phyloP scores from a whole-genome alignment of 73 alveolate genomes.

The Stentor roeselii region DNA sequence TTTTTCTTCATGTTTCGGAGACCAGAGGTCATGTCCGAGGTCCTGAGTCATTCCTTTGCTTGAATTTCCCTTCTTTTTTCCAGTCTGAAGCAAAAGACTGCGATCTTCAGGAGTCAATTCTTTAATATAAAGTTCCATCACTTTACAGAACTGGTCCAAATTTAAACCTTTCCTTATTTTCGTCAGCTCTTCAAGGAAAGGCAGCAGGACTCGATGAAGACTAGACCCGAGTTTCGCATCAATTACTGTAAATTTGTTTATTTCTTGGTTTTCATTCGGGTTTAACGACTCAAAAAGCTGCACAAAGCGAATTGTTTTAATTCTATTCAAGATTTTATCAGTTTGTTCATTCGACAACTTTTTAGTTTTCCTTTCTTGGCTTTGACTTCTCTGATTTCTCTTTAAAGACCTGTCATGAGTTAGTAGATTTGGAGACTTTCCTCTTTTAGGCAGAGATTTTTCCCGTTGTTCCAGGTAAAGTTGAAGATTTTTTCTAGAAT shows the following conservation, averaged over 20 bases:
- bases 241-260: background rate
- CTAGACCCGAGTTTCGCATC: background rate
- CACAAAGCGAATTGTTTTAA: background rate
- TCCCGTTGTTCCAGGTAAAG: background rate
- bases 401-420: background rate
- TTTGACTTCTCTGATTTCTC: background rate
- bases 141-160: background rate
- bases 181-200: background rate
- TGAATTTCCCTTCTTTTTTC: background rate
- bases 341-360: background rate
- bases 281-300: background rate
- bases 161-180: background rate
- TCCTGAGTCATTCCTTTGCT: background rate
- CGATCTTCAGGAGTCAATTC: slow-evolving; percentile 4
- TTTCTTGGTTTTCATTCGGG: slow-evolving; percentile 16
- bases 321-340: background rate
- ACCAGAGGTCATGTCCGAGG: background rate
- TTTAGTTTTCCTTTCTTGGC: background rate
- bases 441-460: background rate
- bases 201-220: background rate
- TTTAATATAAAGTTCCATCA: background rate
- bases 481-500: background rate
- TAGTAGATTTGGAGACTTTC: background rate
- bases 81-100: background rate
- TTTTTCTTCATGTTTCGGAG: background rate